A percentile compares a stretch with the other conserved stretches of the same genome.
phyloP scores from a whole-genome alignment of 306 rosid genomes.

The Psophocarpus tetragonolobus region DNA sequence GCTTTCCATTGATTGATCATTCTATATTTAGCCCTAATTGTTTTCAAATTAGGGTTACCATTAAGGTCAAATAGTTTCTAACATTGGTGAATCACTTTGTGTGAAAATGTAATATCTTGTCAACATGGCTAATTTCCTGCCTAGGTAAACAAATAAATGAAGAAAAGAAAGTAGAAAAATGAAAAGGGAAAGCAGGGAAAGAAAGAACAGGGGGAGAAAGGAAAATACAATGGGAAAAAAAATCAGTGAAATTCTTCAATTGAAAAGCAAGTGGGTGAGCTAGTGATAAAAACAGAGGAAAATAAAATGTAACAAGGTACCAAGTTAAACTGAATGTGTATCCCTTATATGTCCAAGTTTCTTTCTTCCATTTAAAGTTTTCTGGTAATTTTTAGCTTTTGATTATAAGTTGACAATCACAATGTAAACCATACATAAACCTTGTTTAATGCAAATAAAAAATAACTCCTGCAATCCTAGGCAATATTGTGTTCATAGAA shows the following conservation, averaged over 20 bases:
- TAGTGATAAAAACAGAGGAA: not conserved
- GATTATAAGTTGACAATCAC: not conserved
- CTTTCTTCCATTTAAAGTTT: not conserved
- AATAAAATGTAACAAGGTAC: not conserved
- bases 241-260: not conserved
- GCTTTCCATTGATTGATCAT: not conserved
- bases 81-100: not conserved
- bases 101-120: not conserved
- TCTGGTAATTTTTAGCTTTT: not conserved
- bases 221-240: not conserved
- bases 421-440: conserved; percentile 15
- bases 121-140: not conserved
- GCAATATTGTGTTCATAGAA: not conserved
- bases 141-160: not conserved
- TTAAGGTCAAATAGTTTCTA: not conserved
- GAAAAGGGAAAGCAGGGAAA: not conserved
- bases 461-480: not conserved
- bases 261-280: not conserved
- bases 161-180: not conserved
- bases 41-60: not conserved
- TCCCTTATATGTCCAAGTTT: not conserved
- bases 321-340: conserved; percentile 16
- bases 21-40: not conserved
- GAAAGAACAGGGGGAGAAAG: not conserved
- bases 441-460: not conserved